These are phyloP conservation scores for Sclerotinia borealis DNA, from an alignment of 2,329 filamentous ascomycete genomes.

Conservation along the genomic window DNA sequence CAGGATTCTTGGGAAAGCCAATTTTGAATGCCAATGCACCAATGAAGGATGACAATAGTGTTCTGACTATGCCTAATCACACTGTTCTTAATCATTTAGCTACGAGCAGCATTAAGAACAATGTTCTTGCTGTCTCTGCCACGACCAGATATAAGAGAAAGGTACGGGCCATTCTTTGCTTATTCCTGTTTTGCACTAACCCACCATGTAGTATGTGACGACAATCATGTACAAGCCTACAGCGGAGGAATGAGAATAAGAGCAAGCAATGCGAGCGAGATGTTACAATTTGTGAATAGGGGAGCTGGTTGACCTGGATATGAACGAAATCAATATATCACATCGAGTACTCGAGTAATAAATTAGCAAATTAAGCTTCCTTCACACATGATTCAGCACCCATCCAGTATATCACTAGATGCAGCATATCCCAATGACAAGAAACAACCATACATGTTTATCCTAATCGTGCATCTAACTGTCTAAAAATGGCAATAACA, in stretches of 20 bases:
- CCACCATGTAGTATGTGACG: conserved; percentile 75
- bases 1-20: conserved; percentile 87
- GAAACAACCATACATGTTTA: background rate
- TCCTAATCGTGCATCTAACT: background rate
- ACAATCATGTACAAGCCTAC: conserved; percentile 94
- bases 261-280: background rate
- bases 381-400: background rate
- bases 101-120: conserved; percentile 96
- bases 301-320: conserved; percentile 9
- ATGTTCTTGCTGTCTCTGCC: conserved; percentile 87
- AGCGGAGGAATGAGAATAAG: conserved; percentile 39
- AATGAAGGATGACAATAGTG: conserved; percentile 97
- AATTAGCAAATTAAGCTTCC: conserved; percentile 1
- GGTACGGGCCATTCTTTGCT: conserved; percentile 42
- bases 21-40: conserved; percentile 87
- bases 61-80: conserved; percentile 94
- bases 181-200: conserved; percentile 4
- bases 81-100: conserved; percentile 94
- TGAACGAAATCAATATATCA: background rate
- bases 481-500: background rate
- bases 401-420: background rate
- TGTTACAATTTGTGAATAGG: conserved; percentile 1
- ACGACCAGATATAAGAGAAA: conserved; percentile 98
- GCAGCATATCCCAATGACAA: conserved; percentile 9
- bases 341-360: conserved; percentile 2